Evolutionary conservation across 805 yeast species (phyloP).

Genomic region (Komagataella mondaviorum): DNA sequence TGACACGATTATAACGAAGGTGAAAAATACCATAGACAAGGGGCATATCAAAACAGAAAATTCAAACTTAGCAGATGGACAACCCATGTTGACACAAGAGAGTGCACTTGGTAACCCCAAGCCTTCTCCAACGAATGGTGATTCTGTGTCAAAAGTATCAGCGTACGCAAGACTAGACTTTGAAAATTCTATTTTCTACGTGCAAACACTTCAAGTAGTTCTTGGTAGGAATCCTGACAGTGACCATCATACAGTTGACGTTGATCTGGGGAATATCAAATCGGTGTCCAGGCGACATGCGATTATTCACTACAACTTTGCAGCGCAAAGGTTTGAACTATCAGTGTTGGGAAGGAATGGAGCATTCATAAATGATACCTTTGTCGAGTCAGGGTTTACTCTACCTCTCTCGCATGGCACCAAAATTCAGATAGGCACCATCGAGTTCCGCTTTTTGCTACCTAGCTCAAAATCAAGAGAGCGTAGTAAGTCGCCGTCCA

Average conservation of each 20-base stretch:
- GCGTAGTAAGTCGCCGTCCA: slow-evolving; percentile 2
- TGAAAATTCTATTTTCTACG: slow-evolving; percentile 86
- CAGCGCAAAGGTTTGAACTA: slow-evolving; percentile 86
- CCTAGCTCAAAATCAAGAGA: slow-evolving; percentile 32
- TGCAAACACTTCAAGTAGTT: slow-evolving; percentile 88
- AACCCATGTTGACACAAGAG: slow-evolving; percentile 2
- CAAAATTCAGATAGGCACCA: slow-evolving; percentile 86
- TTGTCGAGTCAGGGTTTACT: slow-evolving; percentile 84
- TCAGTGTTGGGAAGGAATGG: slow-evolving; percentile 92
- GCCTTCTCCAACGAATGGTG: neutral
- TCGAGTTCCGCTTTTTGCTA: slow-evolving; percentile 74
- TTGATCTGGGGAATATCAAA: slow-evolving; percentile 83
- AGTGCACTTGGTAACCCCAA: slow-evolving; percentile 2
- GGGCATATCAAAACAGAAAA: neutral
- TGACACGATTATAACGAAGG: neutral
- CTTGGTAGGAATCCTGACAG: slow-evolving; percentile 82
- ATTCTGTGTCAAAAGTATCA: neutral
- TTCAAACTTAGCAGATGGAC: neutral
- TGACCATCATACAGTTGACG: slow-evolving; percentile 65
- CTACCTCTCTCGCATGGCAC: slow-evolving; percentile 76
- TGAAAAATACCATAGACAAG: neutral
- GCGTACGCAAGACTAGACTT: slow-evolving; percentile 77
- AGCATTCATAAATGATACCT: slow-evolving; percentile 86
- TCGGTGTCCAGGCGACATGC: slow-evolving; percentile 93
- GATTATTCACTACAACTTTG: slow-evolving; percentile 90